Percentiles rank a stretch among this genome's conserved stretches.
Conservation (phyloP, 1,284 basidiomycete genomes). For the Cystobasidium sp. region DNA sequence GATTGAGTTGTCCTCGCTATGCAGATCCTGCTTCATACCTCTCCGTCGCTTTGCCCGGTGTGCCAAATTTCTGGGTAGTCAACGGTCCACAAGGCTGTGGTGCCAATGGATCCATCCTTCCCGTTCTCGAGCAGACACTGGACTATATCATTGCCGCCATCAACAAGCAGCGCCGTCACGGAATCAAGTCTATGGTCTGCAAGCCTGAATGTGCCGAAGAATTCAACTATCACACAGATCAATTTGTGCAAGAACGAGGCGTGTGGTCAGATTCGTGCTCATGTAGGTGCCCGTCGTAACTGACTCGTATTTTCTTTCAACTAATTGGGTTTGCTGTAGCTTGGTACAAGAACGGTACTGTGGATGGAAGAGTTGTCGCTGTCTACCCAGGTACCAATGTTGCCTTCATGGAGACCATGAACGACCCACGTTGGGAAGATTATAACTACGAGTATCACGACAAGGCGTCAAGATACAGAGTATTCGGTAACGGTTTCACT, state of each 20-base stretch:
- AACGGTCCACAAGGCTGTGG: conserved; percentile 66
- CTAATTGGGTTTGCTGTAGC: conserved; percentile 4
- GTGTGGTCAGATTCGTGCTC: conserved; percentile 37
- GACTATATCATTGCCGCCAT: conserved; percentile 56
- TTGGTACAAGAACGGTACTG: conserved; percentile 41
- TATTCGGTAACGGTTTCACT: conserved; percentile 36
- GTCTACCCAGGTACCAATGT: conserved; percentile 36
- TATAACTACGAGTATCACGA: conserved; percentile 39
- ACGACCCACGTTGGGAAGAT: conserved; percentile 37
- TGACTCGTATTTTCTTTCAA: not conserved
- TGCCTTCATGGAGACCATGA: conserved; percentile 31
- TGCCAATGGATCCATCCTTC: conserved; percentile 63
- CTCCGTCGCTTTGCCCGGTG: conserved; percentile 56
- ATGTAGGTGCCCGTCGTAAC: conserved; percentile 1
- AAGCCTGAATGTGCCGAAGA: conserved; percentile 65
- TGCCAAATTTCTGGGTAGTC: conserved; percentile 62
- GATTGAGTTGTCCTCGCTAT: conserved; percentile 59
- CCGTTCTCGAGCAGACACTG: conserved; percentile 63
- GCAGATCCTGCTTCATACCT: conserved; percentile 50
- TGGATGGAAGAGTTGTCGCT: conserved; percentile 29
- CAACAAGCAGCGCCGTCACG: conserved; percentile 67
- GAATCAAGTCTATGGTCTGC: conserved; percentile 56
- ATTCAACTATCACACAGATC: conserved; percentile 57
- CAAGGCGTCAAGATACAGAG: conserved; percentile 31
- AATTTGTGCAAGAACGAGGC: conserved; percentile 34